Conservation (phyloP, 805 yeast genomes). For the Starmera quercuum region DNA sequence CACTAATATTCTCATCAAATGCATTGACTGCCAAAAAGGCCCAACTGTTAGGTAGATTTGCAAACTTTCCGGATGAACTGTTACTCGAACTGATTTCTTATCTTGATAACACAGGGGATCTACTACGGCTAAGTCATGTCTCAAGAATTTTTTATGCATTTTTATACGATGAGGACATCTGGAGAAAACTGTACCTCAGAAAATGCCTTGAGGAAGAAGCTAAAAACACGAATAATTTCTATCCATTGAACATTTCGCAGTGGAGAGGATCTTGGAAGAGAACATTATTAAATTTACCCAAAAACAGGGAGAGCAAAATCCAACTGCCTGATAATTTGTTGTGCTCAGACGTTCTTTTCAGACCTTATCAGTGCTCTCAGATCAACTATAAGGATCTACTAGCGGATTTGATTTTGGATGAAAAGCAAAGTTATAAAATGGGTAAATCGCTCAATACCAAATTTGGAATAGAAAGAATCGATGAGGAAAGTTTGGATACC, state of each 20-base stretch:
- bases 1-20: constrained; percentile 27
- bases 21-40: constrained; percentile 7
- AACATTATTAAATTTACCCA: constrained; percentile 38
- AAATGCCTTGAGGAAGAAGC: constrained; percentile 9
- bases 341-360: constrained; percentile 70
- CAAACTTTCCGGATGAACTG: constrained; percentile 54
- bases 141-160: constrained; percentile 70
- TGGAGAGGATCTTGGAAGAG: constrained; percentile 86
- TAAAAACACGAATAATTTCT: constrained; percentile 6
- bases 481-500: constrained; percentile 33
- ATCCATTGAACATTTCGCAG: constrained; percentile 20
- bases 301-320: constrained; percentile 33
- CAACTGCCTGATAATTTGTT: constrained; percentile 41
- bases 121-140: constrained; percentile 45
- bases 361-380: constrained; percentile 79
- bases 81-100: constrained; percentile 44
- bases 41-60: constrained; percentile 45
- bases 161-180: constrained; percentile 67
- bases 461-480: constrained; percentile 43
- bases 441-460: constrained; percentile 15
- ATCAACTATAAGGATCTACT: constrained; percentile 49
- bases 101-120: constrained; percentile 38
- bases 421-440: constrained; percentile 20
- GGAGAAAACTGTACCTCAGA: constrained; percentile 56
- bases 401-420: constrained; percentile 40